Conservation (phyloP, 768 basidiomycete genomes). For the Collybiopsis confluens region DNA sequence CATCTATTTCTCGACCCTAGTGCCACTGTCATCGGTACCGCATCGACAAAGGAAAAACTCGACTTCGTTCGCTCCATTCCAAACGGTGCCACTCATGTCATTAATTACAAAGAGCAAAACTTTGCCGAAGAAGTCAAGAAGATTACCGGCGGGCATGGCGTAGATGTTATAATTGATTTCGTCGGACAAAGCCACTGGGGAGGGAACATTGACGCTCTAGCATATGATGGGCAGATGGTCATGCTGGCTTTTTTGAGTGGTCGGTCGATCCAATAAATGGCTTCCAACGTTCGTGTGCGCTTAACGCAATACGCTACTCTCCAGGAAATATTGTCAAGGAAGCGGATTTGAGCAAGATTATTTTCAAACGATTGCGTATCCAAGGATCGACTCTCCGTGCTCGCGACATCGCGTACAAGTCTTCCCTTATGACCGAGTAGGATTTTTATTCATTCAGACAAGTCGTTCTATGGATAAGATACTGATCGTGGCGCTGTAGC, state of each 20-base stretch:
- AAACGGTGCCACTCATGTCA: constrained; percentile 66
- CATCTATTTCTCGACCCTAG: constrained; percentile 29
- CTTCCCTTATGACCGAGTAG: constrained; percentile 58
- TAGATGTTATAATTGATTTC: constrained; percentile 82
- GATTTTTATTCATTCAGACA: constrained; percentile 6
- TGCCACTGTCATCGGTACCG: constrained; percentile 74
- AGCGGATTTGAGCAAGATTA: constrained; percentile 59
- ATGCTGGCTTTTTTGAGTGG: constrained; percentile 65
- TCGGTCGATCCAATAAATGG: constrained; percentile 25
- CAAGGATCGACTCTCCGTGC: constrained; percentile 85
- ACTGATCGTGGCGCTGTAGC: constrained; percentile 20
- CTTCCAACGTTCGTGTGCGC: neutral
- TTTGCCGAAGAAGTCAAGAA: constrained; percentile 72
- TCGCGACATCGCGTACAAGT: constrained; percentile 69
- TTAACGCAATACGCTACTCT: neutral
- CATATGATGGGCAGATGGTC: constrained; percentile 71
- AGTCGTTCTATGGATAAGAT: neutral
- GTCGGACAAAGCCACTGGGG: constrained; percentile 73
- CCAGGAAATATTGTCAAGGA: constrained; percentile 48
- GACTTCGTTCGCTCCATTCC: constrained; percentile 66
- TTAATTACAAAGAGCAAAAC: constrained; percentile 82
- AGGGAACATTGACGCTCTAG: constrained; percentile 67
- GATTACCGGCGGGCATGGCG: constrained; percentile 65
- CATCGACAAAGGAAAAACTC: constrained; percentile 80
- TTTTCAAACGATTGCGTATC: constrained; percentile 82